Conservation (phyloP, 2,329 filamentous ascomycete species). For the Scytalidium sp. region DNA sequence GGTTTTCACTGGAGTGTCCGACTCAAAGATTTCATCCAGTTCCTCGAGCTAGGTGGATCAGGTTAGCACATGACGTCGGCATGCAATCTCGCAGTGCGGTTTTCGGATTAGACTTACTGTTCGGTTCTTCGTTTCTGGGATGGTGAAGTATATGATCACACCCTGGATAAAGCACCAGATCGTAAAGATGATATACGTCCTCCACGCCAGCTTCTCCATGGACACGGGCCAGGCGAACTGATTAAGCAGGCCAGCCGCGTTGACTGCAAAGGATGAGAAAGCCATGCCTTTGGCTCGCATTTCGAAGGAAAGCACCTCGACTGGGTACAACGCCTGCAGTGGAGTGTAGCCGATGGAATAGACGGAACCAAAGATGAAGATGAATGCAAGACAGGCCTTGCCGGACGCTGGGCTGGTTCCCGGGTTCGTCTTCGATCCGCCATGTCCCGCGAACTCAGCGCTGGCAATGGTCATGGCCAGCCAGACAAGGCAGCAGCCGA, state of each 20-base stretch:
- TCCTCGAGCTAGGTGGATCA: slow-evolving; percentile 40
- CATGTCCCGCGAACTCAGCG: slow-evolving; percentile 23
- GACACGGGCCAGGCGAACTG: slow-evolving; percentile 45
- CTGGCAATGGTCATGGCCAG: slow-evolving; percentile 41
- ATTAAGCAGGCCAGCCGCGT: slow-evolving; percentile 42
- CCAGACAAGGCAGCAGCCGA: slow-evolving; percentile 45
- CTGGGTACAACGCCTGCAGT: slow-evolving; percentile 45
- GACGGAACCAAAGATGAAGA: slow-evolving; percentile 51
- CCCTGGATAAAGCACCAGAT: slow-evolving; percentile 40
- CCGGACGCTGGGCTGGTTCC: slow-evolving; percentile 29
- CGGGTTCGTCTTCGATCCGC: slow-evolving; percentile 15
- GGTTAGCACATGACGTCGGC: slow-evolving; percentile 8
- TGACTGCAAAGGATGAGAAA: slow-evolving; percentile 41
- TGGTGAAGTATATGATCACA: slow-evolving; percentile 43
- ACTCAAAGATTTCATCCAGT: slow-evolving; percentile 46
- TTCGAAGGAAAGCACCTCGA: slow-evolving; percentile 50
- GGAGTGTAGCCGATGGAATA: slow-evolving; percentile 45
- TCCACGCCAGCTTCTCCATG: slow-evolving; percentile 48
- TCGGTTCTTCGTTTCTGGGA: slow-evolving; percentile 46
- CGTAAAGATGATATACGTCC: slow-evolving; percentile 51
- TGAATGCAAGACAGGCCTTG: slow-evolving; percentile 45
- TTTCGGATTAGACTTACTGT: slow-evolving; percentile 21
- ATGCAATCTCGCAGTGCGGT: background rate
- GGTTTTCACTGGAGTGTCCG: slow-evolving; percentile 40
- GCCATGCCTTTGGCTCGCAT: slow-evolving; percentile 54